These are phyloP conservation scores for Nannizziopsis arthrosporioides DNA, from an alignment of 2,329 filamentous ascomycete genomes.

Conservation along the genomic window DNA sequence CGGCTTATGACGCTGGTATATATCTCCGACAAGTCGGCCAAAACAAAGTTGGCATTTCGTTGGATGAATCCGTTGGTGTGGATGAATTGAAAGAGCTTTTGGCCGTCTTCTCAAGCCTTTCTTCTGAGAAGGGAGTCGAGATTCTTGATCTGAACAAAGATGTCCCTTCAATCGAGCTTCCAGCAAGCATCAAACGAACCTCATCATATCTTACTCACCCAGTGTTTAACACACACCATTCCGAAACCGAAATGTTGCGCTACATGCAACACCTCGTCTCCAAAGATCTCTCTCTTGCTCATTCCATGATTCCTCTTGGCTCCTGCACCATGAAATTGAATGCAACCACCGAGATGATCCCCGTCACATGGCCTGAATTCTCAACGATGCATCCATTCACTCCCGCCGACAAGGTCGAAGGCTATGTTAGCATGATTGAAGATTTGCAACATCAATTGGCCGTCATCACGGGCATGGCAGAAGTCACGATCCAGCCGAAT, in stretches of 20 bases:
- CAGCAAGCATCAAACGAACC: conserved; percentile 52
- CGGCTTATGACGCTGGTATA: conserved; percentile 43
- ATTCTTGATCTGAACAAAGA: conserved; percentile 22
- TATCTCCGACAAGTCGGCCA: conserved; percentile 53
- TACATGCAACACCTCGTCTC: conserved; percentile 91
- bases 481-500: conserved; percentile 85
- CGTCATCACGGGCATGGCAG: conserved; percentile 78
- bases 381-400: conserved; percentile 73
- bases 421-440: conserved; percentile 58
- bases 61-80: conserved; percentile 60
- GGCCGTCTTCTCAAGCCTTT: conserved; percentile 42
- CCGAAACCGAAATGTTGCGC: conserved; percentile 83
- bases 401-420: conserved; percentile 50
- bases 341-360: conserved; percentile 83
- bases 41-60: conserved; percentile 56
- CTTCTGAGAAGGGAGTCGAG: conserved; percentile 23
- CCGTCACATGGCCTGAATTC: conserved; percentile 65
- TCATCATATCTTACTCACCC: conserved; percentile 74
- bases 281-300: conserved; percentile 83
- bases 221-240: conserved; percentile 90
- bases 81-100: conserved; percentile 48
- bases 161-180: conserved; percentile 33
- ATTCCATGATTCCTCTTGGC: conserved; percentile 95
- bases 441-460: conserved; percentile 65
- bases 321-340: conserved; percentile 99